phyloP scores from a whole-genome alignment of 2,329 filamentous ascomycete species.

The Elsinoe australis region DNA sequence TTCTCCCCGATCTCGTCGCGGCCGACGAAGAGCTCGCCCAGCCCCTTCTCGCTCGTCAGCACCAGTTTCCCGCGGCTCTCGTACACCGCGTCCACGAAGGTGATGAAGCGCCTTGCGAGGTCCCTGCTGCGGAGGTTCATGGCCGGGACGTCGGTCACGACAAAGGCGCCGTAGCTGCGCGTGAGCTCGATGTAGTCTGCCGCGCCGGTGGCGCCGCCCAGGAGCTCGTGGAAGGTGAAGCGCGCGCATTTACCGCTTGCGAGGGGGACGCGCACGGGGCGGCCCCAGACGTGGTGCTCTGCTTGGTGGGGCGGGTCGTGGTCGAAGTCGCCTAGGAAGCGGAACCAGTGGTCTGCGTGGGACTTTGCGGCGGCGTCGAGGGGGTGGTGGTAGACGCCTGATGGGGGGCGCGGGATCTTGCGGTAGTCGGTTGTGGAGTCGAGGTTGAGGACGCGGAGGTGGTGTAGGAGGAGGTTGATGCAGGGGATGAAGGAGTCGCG shows the following conservation, averaged over 20 bases:
- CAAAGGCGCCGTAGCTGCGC: conserved; percentile 82
- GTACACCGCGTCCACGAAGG: conserved; percentile 94
- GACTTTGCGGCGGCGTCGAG: conserved; percentile 67
- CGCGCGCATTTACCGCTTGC: conserved; percentile 82
- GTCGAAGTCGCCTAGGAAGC: conserved; percentile 79
- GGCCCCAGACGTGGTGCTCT: conserved; percentile 82
- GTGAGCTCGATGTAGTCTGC: conserved; percentile 93
- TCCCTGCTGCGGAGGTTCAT: conserved; percentile 86
- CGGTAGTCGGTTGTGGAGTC: conserved; percentile 95
- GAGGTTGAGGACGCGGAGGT: conserved; percentile 83
- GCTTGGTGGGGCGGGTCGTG: conserved; percentile 67
- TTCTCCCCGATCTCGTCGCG: conserved; percentile 38
- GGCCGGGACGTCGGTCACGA: conserved; percentile 82
- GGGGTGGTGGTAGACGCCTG: conserved; percentile 87
- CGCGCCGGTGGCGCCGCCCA: conserved; percentile 82
- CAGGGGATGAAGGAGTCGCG: conserved; percentile 91
- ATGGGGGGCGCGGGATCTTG: conserved; percentile 87
- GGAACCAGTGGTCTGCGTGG: conserved; percentile 93
- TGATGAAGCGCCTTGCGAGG: conserved; percentile 87
- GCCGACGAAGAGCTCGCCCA: conserved; percentile 67
- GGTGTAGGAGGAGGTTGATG: conserved; percentile 80
- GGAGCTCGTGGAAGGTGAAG: conserved; percentile 90
- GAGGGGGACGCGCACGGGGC: conserved; percentile 76
- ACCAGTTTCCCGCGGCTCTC: conserved; percentile 90
- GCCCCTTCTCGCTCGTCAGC: conserved; percentile 76